Base-by-base conservation (phyloP, 176 grass and related monocot genomes). In the Zoysia pacifica region DNA sequence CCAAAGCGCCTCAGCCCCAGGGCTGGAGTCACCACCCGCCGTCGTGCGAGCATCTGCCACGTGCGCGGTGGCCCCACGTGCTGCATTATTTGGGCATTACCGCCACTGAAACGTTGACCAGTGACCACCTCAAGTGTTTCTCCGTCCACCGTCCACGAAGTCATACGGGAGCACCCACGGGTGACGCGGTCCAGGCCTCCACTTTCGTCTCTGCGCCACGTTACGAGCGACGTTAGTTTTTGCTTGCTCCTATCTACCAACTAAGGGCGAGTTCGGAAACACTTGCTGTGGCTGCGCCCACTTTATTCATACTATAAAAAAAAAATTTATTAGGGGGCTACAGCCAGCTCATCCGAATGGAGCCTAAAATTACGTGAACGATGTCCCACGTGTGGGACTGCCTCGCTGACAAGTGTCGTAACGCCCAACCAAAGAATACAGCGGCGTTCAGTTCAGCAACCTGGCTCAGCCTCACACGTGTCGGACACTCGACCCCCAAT, bases 71-170 rank as follows among this genome's bases (percentile, higher is more conserved):
- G 11, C 4, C 67, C 28, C 67, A 54, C 28, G 28, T 28, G 28
- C 37, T 62, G 56, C 28, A 81, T 72, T 81, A 81, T 81, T 20
- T 9, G 9, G 36, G 56, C 68, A 81, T 48, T 61, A 71, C 4
- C 2, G 14, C 71, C 71, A 56, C 74, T 65, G 49, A 4, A n/a
- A 4, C 40, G 42, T 70, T 70, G 20, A 39, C 67, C 52, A 18
- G 11, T 70, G 20, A 39, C 67, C 52, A 18, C 12, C 11, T 60
- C 13, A 66, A 48, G 6, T 16, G 28, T 64, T 79, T 78, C 58
- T 54, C 67, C 11, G 6, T 19, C 45, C 39, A 47, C 2, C 11
- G 6, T 19, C 45, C 39, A 47, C 2, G 37, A 54, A 41, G 66
- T 72, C 14, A 72, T 72, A 65, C 48, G 54, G 2, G 28, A 60